Evolutionary conservation across 2,329 filamentous ascomycete genomes (phyloP).

Genomic region (Acrodontium crateriforme): DNA sequence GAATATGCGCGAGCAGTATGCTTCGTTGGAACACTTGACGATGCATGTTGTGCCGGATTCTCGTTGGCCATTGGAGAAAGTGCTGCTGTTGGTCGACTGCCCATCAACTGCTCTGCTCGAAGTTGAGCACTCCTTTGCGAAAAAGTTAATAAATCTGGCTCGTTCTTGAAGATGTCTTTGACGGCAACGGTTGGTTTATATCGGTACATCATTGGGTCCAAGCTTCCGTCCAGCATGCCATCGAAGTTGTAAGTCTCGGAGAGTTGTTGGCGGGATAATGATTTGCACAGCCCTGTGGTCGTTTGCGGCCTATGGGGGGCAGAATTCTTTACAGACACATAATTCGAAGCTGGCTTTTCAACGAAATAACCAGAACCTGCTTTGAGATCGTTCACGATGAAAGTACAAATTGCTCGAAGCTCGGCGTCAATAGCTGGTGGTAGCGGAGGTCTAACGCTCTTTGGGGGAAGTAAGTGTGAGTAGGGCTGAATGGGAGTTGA

Average conservation of each 20-base stretch:
- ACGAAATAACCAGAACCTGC: conserved; percentile 20
- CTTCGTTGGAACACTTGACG: background rate
- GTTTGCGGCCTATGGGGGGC: conserved; percentile 3
- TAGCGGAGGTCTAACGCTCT: conserved; percentile 30
- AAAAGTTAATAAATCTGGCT: too few relatives aligned
- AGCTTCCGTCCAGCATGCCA: background rate
- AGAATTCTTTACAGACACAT: conserved; percentile 17
- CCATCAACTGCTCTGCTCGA: conserved; percentile 2
- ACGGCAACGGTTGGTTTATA: background rate
- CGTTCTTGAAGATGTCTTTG: background rate
- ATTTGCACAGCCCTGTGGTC: too few relatives aligned
- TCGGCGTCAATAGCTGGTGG: conserved; percentile 29
- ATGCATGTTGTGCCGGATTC: background rate
- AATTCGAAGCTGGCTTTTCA: conserved; percentile 22
- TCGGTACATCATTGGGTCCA: background rate
- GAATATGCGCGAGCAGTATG: background rate
- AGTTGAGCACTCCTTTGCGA: background rate
- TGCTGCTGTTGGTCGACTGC: background rate
- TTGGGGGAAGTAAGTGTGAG: conserved; percentile 27
- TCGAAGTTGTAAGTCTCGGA: too few relatives aligned
- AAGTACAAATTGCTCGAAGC: conserved; percentile 32
- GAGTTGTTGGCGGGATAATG: too few relatives aligned
- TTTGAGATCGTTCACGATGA: conserved; percentile 26
- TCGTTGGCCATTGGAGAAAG: background rate
- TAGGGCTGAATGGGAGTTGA: conserved; percentile 7